Base-by-base conservation (phyloP, 1,139 yeast genomes). In the Saccharomycopsis phalli region DNA sequence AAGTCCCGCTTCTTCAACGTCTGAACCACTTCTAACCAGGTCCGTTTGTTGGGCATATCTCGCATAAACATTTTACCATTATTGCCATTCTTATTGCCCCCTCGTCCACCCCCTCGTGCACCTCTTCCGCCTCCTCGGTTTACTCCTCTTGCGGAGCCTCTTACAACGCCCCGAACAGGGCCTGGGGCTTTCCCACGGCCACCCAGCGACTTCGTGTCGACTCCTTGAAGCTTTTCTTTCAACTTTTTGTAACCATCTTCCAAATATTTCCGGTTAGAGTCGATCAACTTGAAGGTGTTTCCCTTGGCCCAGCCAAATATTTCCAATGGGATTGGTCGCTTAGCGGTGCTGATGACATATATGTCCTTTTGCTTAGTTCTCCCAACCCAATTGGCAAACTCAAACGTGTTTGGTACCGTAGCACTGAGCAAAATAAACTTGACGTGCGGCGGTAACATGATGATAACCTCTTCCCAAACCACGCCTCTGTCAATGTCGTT, bases 391-490 rank as follows among this genome's bases (percentile, higher is more conserved):
- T 82, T 87, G 13, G 98, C 99, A 66, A 91, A 91, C 56, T 91
- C 99, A 66, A 76, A 83, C 0, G 98, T 93, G 57, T 91, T 91
- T 5, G 99, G 98, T 10, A 91, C 96, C 0, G 99, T 91, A 2
- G 98, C 98, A 3, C 96, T 87, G 33, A 88, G 63, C 41, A 88
- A 66, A 46, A 88, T 86, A 54, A 82, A 82, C 52, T 84, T 87
- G 40, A 91, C 94, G 59, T 88, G 94, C 49, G 88, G 96, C 1
- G 99, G 99, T 34, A 91, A 67, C 86, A 91, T 78, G 50, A 91
- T 91, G 47, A 91, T 91, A 6, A 93, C 95, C 59, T 91, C 99
- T 62, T 91, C 99, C 99, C 99, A 91, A 4, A 91, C 99, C 26
- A 91, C 98, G 56, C 99, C 99, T 59, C 99, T 74, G 54, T 87